Evolutionary conservation across 2,329 filamentous ascomycete genomes (phyloP), one percentile per base, ranked within the genome.

Genomic region (Pyrenochaeta sp.): DNA sequence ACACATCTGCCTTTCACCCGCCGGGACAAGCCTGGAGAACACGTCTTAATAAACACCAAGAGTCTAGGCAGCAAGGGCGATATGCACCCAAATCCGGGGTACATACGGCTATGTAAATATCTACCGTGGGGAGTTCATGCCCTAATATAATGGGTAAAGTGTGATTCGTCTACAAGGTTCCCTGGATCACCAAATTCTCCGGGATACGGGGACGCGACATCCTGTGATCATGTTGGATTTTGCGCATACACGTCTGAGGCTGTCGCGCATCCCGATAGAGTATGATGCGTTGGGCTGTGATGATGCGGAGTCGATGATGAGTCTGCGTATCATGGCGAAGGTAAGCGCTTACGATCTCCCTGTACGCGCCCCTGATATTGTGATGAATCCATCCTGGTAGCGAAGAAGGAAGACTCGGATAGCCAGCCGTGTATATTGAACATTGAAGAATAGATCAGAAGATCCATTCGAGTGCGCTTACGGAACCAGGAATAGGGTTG

Each of bases 11-110:
- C 46, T 31, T 66, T 67, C 60, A 64, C 37, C 65, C 65, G 53
- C 45, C 65, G 65, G 65, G 64, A 68, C 63, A 66, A 66, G 63
- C 39, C 61, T 61, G 48, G 39, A 61, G 47, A 60, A 65, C 58
- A 63, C 49, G 23, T 54, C 63, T 63, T 67, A 54, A 57, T 57
- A 52, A 42, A 23, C 54, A 58, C 56, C 53, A 64, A 64, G 58
- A 58, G 44, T 30, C 56, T 64, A 36, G 59, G 59, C 61, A 42
- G 35, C 23, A 30, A 41, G 31, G 32, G 10, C 45, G 42, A 35
- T 44, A 46, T 39, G 55, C 44, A 46, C 49, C 51, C 45, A 36
- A 51, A 60, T 60, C 56, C 40, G 56, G 58, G 61, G 61, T 62
- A 42, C 56, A 58, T 49, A 46, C 50, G 50, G 45, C 50, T 55